Conservation (phyloP, 192 early-diverging fungal species). For the Coemansia sp. region DNA sequence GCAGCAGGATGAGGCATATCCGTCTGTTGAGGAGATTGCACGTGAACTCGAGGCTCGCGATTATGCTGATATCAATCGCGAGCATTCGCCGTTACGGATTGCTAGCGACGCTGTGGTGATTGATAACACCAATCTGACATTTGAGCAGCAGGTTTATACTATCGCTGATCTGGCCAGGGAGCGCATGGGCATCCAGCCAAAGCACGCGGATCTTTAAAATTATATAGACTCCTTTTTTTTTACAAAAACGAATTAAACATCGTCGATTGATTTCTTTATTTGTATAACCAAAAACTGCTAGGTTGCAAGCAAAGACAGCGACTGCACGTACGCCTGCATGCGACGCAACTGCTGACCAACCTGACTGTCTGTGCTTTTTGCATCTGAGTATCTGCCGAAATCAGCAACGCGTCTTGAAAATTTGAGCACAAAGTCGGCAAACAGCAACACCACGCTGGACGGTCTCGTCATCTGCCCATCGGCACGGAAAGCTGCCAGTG, state of each 20-base stretch:
- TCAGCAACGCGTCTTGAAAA: conserved; percentile 36
- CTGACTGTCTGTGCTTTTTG: neutral
- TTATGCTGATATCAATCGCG: conserved; percentile 63
- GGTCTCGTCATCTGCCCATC: conserved; percentile 24
- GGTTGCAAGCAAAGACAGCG: neutral
- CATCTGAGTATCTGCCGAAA: conserved; percentile 18
- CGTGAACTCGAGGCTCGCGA: conserved; percentile 68
- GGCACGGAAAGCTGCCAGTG: conserved; percentile 24
- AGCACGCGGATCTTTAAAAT: conserved; percentile 27
- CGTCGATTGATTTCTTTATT: neutral
- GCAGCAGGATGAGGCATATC: conserved; percentile 10
- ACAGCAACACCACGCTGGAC: conserved; percentile 30
- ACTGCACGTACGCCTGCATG: conserved; percentile 27
- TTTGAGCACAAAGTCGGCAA: conserved; percentile 28
- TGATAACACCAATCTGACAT: conserved; percentile 68
- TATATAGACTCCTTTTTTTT: neutral
- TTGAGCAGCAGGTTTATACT: conserved; percentile 66
- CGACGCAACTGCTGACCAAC: conserved; percentile 21
- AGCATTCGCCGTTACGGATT: conserved; percentile 68
- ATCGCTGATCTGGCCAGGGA: conserved; percentile 59
- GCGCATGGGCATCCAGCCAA: conserved; percentile 48
- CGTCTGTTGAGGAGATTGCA: conserved; percentile 59
- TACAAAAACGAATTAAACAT: neutral
- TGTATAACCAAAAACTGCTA: neutral
- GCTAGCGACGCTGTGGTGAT: conserved; percentile 70